These are phyloP conservation scores for Plasmopara viticola DNA, from an alignment of 352 stramenopile species.

Conservation along the genomic window DNA sequence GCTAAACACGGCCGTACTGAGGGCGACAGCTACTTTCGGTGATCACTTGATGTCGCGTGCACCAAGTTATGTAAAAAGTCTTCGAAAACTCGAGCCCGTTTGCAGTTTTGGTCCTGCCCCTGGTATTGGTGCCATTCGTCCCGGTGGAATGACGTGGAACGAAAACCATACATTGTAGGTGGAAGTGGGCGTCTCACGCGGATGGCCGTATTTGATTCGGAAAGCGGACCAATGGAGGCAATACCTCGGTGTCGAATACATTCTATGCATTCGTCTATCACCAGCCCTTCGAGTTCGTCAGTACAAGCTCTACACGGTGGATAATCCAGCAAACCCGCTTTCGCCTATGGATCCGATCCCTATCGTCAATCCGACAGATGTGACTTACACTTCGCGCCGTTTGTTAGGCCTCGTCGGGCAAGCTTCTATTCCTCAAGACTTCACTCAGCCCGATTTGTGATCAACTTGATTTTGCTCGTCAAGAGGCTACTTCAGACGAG, in stretches of 20 bases:
- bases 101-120: not conserved
- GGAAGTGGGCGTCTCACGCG: not conserved
- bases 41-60: not conserved
- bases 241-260: not conserved
- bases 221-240: not conserved
- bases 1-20: not conserved
- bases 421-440: not conserved
- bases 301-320: not conserved
- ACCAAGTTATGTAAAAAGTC: not conserved
- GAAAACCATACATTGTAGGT: constrained; percentile 1
- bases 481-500: not conserved
- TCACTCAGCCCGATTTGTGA: not conserved
- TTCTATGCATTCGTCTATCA: constrained; percentile 1
- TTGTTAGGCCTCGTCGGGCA: not conserved
- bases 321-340: constrained; percentile 1
- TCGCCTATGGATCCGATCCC: not conserved
- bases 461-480: not conserved
- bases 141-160: not conserved
- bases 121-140: not conserved
- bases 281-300: not conserved
- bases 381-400: not conserved
- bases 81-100: not conserved
- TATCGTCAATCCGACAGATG: constrained; percentile 1
- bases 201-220: not conserved
- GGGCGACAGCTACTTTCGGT: not conserved